Evolutionary conservation across 176 grass and related monocot species (phyloP).

Genomic region (Oryza rufipogon): DNA sequence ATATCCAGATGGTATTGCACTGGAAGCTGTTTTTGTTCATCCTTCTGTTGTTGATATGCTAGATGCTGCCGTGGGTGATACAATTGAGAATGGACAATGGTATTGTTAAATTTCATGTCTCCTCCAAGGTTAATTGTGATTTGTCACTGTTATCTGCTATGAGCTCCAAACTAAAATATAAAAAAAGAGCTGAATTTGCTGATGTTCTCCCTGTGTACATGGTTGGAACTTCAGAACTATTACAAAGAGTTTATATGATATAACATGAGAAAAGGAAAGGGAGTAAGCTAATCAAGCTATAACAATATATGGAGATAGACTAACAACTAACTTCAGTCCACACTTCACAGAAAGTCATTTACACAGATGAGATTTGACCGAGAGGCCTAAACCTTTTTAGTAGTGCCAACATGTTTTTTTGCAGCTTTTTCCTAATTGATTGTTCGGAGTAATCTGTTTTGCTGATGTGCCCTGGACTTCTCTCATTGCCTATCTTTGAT

Average conservation of each 20-base stretch:
- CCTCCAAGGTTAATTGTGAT: not conserved
- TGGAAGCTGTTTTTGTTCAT: conserved; percentile 94
- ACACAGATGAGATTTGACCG: conserved; percentile 30
- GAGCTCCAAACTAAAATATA: not conserved
- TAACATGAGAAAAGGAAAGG: conserved; percentile 14
- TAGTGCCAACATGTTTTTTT: not conserved
- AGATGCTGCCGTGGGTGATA: conserved; percentile 86
- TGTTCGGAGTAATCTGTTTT: conserved; percentile 29
- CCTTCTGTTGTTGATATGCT: conserved; percentile 92
- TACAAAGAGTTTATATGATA: not conserved
- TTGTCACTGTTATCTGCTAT: conserved; percentile 28
- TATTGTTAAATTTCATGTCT: conserved; percentile 47
- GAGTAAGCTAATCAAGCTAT: conserved; percentile 22
- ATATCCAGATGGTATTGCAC: conserved; percentile 92
- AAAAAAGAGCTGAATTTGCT: conserved; percentile 8
- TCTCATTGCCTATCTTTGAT: conserved; percentile 14
- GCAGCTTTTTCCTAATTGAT: conserved; percentile 1
- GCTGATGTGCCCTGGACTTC: conserved; percentile 19
- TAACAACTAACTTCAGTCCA: conserved; percentile 12
- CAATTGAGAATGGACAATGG: conserved; percentile 85
- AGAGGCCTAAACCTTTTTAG: not conserved
- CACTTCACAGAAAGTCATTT: conserved; percentile 15
- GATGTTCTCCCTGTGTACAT: not conserved
- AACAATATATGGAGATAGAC: conserved; percentile 21
- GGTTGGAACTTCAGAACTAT: conserved; percentile 21